Evolutionary conservation across 2,329 filamentous ascomycete genomes (phyloP).

Genomic region (Purpureocillium takamizusanense): DNA sequence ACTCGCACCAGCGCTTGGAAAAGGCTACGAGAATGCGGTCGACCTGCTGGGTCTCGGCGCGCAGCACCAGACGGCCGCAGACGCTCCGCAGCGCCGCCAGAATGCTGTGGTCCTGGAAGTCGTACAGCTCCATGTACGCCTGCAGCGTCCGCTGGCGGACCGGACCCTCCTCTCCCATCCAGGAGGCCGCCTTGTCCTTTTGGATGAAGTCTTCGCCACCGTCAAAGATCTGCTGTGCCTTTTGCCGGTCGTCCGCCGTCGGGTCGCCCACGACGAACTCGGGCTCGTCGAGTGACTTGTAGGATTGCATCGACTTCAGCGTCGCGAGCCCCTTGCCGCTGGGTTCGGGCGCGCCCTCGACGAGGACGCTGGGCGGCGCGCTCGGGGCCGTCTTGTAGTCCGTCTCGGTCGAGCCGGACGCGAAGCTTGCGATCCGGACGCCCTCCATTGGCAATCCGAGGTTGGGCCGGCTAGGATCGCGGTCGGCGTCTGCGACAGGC

Average conservation of each 20-base stretch:
- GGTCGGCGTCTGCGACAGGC: constrained; percentile 15
- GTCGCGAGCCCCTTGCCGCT: constrained; percentile 24
- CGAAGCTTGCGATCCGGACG: constrained; percentile 21
- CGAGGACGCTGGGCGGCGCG: constrained; percentile 32
- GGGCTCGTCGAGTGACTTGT: constrained; percentile 45
- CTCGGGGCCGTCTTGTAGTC: constrained; percentile 34
- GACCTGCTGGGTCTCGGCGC: constrained; percentile 92
- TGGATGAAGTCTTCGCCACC: constrained; percentile 74
- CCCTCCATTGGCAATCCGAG: constrained; percentile 35
- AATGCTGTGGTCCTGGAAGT: constrained; percentile 76
- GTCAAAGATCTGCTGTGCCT: constrained; percentile 75
- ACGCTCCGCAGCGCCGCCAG: constrained; percentile 69
- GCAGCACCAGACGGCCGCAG: constrained; percentile 72
- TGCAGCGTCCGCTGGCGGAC: constrained; percentile 48
- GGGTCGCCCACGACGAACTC: constrained; percentile 49
- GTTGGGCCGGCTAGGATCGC: constrained; percentile 17
- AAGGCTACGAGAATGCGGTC: constrained; percentile 89
- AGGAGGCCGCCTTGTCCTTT: constrained; percentile 73
- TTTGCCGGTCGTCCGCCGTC: constrained; percentile 62
- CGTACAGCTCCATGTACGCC: constrained; percentile 89
- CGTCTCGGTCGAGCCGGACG: constrained; percentile 26
- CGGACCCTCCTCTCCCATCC: constrained; percentile 70
- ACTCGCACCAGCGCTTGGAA: constrained; percentile 83
- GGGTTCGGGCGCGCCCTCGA: constrained; percentile 29
- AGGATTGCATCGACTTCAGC: constrained; percentile 20